Percentiles rank a stretch among this genome's conserved stretches.
phyloP scores from a whole-genome alignment of 2,329 filamentous ascomycete species.

The Venturia pyrina region DNA sequence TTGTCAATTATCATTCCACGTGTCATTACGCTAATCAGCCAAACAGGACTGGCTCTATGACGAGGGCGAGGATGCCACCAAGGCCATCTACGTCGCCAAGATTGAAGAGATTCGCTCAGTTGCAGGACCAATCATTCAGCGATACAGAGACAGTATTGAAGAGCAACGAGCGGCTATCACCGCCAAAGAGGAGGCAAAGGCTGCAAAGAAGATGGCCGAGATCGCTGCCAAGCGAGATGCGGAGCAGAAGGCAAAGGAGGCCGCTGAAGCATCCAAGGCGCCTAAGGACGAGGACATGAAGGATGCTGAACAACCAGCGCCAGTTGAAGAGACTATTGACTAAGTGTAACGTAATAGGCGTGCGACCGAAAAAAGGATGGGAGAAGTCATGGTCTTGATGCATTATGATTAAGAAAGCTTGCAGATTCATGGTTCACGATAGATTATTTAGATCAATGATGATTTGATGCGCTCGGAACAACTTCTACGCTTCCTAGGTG shows the following conservation, averaged over 20 bases:
- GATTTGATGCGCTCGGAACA: neutral
- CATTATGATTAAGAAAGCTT: slow-evolving; percentile 1
- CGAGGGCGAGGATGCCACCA: slow-evolving; percentile 87
- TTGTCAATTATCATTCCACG: neutral
- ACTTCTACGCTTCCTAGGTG: neutral
- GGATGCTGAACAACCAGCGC: slow-evolving; percentile 39
- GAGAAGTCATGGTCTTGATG: slow-evolving; percentile 1
- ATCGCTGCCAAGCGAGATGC: slow-evolving; percentile 68
- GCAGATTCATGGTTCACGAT: slow-evolving; percentile 4
- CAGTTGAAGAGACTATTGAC: slow-evolving; percentile 10
- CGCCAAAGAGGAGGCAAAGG: slow-evolving; percentile 55
- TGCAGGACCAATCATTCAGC: slow-evolving; percentile 83
- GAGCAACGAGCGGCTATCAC: slow-evolving; percentile 67
- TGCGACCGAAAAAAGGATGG: neutral
- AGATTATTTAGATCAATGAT: slow-evolving; percentile 6
- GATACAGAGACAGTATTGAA: slow-evolving; percentile 91
- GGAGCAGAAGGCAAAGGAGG: slow-evolving; percentile 55
- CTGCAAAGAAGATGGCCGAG: slow-evolving; percentile 52
- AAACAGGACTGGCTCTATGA: slow-evolving; percentile 94
- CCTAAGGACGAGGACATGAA: slow-evolving; percentile 47
- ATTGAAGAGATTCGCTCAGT: slow-evolving; percentile 89
- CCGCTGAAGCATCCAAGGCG: slow-evolving; percentile 30
- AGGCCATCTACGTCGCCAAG: slow-evolving; percentile 89
- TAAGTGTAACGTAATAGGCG: neutral
- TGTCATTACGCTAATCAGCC: slow-evolving; percentile 7